phyloP scores from a whole-genome alignment of 2,329 filamentous ascomycete genomes.

The Cladophialophora chaetospira region DNA sequence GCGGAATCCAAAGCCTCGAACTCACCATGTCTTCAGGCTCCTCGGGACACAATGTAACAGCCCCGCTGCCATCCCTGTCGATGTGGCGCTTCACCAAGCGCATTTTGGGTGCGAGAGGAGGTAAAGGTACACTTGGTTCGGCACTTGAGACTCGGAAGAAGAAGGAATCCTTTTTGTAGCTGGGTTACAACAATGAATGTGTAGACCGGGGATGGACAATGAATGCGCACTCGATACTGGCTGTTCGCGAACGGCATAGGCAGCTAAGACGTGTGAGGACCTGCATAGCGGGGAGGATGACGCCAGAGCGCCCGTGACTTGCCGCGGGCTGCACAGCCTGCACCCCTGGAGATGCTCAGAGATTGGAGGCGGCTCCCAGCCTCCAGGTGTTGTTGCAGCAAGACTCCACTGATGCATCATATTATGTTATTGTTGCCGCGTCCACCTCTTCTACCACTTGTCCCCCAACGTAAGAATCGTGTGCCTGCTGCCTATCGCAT shows the following conservation, averaged over 20 bases:
- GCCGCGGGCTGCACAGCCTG: neutral
- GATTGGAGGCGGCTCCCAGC: neutral
- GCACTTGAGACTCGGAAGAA: too few species aligned
- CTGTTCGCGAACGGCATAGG: too few species aligned
- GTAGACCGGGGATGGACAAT: too few species aligned
- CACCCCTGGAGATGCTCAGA: neutral
- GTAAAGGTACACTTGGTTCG: too few species aligned
- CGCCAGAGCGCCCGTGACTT: neutral
- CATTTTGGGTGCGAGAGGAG: constrained; percentile 49
- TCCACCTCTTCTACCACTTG: constrained; percentile 36
- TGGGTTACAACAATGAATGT: too few species aligned
- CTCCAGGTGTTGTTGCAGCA: neutral
- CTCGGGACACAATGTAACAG: constrained; percentile 67
- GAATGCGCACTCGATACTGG: too few species aligned
- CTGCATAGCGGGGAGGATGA: neutral
- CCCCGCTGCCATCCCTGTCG: constrained; percentile 66
- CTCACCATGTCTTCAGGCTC: constrained; percentile 74
- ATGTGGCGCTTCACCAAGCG: constrained; percentile 68
- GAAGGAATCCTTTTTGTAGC: too few species aligned
- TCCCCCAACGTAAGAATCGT: constrained; percentile 35
- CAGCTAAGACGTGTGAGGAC: neutral
- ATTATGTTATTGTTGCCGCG: constrained; percentile 9
- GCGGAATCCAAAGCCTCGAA: neutral
- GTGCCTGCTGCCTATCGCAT: constrained; percentile 25
- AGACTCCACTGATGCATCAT: constrained; percentile 12